Conservation (phyloP, 148 eudicot genomes). For the Euryodendron excelsum region DNA sequence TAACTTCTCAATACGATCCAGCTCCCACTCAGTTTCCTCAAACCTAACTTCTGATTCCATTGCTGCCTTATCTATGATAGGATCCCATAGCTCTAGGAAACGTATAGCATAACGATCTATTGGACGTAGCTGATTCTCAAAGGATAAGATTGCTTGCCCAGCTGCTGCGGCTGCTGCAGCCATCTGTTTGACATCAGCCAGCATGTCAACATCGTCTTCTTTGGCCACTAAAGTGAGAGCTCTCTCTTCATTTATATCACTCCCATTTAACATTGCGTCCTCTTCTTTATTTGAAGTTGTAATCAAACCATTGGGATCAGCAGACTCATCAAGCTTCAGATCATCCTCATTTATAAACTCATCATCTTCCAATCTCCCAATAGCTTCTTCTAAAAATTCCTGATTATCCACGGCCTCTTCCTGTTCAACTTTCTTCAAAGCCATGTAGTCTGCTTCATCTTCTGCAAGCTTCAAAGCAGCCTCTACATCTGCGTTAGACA, state of each 20-base stretch:
- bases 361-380: slow-evolving; percentile 86
- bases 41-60: slow-evolving; percentile 51
- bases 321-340: slow-evolving; percentile 52
- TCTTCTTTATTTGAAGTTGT: slow-evolving; percentile 36
- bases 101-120: slow-evolving; percentile 94
- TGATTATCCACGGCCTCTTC: slow-evolving; percentile 99
- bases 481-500: slow-evolving; percentile 88
- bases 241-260: slow-evolving; percentile 52
- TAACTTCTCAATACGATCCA: slow-evolving; percentile 87
- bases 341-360: slow-evolving; percentile 81
- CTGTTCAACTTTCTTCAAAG: slow-evolving; percentile 91
- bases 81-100: slow-evolving; percentile 93
- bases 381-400: slow-evolving; percentile 90
- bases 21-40: slow-evolving; percentile 95
- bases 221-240: slow-evolving; percentile 54
- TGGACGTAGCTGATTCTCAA: slow-evolving; percentile 93
- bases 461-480: slow-evolving; percentile 96
- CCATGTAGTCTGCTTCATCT: slow-evolving; percentile 99
- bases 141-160: slow-evolving; percentile 77
- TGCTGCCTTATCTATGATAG: slow-evolving; percentile 71
- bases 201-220: slow-evolving; percentile 93
- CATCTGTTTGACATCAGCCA: slow-evolving; percentile 98
- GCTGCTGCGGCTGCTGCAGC: slow-evolving; percentile 98
- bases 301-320: slow-evolving; percentile 40
- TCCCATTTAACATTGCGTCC: slow-evolving; percentile 25